Percentiles rank a stretch among this genome's conserved stretches.
These are phyloP conservation scores for Trametopsis cervina DNA, from an alignment of 768 basidiomycete species.

Conservation along the genomic window DNA sequence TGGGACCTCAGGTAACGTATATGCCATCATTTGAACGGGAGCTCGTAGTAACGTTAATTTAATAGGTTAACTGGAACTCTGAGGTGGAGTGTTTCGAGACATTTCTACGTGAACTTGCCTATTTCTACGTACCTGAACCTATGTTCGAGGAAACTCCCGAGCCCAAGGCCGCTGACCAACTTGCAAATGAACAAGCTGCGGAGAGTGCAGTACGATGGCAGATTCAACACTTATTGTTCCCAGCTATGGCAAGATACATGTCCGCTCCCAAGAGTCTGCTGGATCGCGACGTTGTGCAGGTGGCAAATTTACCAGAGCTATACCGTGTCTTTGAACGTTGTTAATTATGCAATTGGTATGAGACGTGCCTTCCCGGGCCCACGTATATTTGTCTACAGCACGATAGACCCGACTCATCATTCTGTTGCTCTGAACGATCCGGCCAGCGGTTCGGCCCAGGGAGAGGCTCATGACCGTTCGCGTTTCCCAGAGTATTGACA, in stretches of 20 bases:
- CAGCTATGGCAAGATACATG: conserved; percentile 74
- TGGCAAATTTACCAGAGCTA: conserved; percentile 85
- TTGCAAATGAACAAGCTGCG: conserved; percentile 11
- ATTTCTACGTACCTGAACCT: conserved; percentile 78
- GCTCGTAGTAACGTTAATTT: not conserved
- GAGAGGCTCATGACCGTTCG: no score
- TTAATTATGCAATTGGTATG: no score
- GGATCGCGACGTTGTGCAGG: conserved; percentile 73
- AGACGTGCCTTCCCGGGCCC: no score
- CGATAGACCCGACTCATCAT: no score
- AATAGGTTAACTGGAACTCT: conserved; percentile 80
- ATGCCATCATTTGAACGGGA: not conserved
- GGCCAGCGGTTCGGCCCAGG: no score
- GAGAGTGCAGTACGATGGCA: conserved; percentile 70
- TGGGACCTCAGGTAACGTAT: conserved; percentile 74
- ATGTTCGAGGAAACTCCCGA: conserved; percentile 18
- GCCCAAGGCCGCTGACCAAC: conserved; percentile 1
- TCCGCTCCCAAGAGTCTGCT: conserved; percentile 57
- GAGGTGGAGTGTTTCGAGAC: conserved; percentile 83
- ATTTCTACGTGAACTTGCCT: conserved; percentile 85
- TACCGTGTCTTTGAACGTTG: conserved; percentile 96
- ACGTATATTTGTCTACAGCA: no score
- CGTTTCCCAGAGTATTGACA: no score
- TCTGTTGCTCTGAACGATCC: no score
- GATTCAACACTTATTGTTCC: conserved; percentile 87